Base-by-base conservation (phyloP, 164 flowering plant species). In the Berberis vulgaris region DNA sequence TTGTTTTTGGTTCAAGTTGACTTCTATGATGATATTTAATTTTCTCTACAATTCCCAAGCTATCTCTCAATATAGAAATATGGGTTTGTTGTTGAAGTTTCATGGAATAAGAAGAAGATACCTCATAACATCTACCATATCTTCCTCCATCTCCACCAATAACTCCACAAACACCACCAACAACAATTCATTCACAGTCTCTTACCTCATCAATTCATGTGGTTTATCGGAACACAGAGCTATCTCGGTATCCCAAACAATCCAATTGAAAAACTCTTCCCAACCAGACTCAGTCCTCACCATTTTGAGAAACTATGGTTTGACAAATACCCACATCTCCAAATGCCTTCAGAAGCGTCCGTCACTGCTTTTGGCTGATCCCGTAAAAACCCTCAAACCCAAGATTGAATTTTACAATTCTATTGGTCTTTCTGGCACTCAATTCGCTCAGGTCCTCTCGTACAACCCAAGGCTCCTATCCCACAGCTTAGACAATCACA, bases 341-440 rank as follows among this genome's bases (percentile, higher is more conserved):
- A 7, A n/a, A 2, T 5, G 68, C 9, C 44, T 65, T 1, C 1
- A 5, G 2, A 71, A 65, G 13, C 26, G 53, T 46, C 80, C 81
- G 2, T 0, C 0, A 1, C 3, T 75, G 1, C 76, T 81, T 9
- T 4, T 64, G 11, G 43, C 61, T 10, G 38, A 65, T 47, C 69
- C 76, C 6, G 66, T 74, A 6, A 62, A 61, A 9, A 67, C 64
- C 65, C 66, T 77, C 6, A 41, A 62, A 65, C 81, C 79, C 7
- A 73, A 78, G 54, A 52, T 79, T 11, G 62, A 79, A 13, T 79
- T 72, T 66, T 66, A 69, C 40, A 43, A 10, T 2, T 72, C 75
- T 11, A 13, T 76, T 5, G 84, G 80, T 7, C 1, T 72, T 60
- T 50, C 74, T 2, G 49, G 49, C 49, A 5, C 49, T 46, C 6